Base-by-base conservation (phyloP, 2,329 filamentous ascomycete genomes). In the Beauveria medogensis region DNA sequence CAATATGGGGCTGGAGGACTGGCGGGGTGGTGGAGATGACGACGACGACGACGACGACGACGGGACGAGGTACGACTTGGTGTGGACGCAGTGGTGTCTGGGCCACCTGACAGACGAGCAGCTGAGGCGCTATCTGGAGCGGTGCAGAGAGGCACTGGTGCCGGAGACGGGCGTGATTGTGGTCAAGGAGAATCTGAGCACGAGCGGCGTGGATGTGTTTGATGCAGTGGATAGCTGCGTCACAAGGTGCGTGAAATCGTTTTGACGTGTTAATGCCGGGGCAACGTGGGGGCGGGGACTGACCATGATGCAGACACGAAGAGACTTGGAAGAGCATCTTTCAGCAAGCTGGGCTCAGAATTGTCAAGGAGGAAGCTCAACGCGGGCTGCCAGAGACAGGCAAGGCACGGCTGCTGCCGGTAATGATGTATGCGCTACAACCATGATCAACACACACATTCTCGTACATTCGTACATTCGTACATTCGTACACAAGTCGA, bases 21-120 rank as follows among this genome's bases (percentile, higher is more conserved):
- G 90, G 90, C 34, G 34, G 34, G 12, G 34, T 37, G 34, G 4
- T 37, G 34, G 4, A 6, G 12, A 77, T 80, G 1, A 75, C 68
- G 0, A 67, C 73, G 2, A 69, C 12, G 67, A 71, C 74, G 54
- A 77, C 80, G 1, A 75, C 68, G 0, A 67, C 73, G 2, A 12
- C 76, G 69, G 10, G 67, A 71, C 74, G 54, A n/a, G n/a, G 20
- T 97, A 97, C 73, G 88, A 92, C 70, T 72, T 96, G 51, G 85
- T 97, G 63, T 96, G 91, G 90, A 88, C 84, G 57, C 92, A 97
- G 73, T 96, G 92, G 92, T 97, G 92, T 72, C 74, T 93, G 8
- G 89, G 90, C 26, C 88, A 97, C 72, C 76, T 96, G 59, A 91
- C 83, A 0, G 91, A 96, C 70, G 74, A 73, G 8, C 85, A 95